phyloP scores from a whole-genome alignment of 208 protist species.

The Endotrypanum monterogeii region DNA sequence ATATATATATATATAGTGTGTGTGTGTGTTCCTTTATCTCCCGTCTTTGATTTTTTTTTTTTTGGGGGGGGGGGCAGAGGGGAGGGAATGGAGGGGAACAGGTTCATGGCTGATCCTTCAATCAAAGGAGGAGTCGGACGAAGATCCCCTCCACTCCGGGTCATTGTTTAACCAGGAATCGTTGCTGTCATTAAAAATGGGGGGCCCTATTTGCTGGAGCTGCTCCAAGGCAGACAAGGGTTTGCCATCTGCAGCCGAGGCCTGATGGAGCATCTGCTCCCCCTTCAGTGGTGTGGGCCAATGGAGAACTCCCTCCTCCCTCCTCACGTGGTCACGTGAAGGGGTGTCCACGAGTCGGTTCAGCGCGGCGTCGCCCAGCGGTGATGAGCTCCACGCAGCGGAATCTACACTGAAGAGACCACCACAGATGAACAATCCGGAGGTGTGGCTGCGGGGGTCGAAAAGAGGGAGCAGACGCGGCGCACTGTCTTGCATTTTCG shows the following conservation, averaged over 20 bases:
- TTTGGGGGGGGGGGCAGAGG: background rate
- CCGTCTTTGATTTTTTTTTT: no score
- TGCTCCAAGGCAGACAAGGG: background rate
- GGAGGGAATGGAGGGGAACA: no score
- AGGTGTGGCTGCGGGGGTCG: background rate
- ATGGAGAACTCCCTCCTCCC: background rate
- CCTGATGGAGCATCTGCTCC: background rate
- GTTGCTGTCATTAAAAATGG: background rate
- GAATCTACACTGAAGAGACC: conserved; percentile 23
- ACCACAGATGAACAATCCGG: conserved; percentile 21
- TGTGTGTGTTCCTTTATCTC: no score
- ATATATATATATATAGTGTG: no score
- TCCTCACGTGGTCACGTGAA: conserved; percentile 2
- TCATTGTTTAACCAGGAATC: conserved; percentile 6
- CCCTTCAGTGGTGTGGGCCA: background rate
- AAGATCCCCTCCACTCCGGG: background rate
- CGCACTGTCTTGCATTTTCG: background rate
- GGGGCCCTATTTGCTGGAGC: background rate
- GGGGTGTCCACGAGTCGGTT: conserved; percentile 1
- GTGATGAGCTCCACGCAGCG: conserved; percentile 7
- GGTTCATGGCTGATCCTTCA: background rate
- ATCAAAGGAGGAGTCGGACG: background rate
- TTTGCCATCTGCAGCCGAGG: background rate
- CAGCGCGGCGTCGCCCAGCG: conserved; percentile 19
- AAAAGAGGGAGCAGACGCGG: background rate